Evolutionary conservation across 768 basidiomycete genomes (phyloP), one percentile per base, ranked within the genome.

Genomic region (Lentinus tigrinus): DNA sequence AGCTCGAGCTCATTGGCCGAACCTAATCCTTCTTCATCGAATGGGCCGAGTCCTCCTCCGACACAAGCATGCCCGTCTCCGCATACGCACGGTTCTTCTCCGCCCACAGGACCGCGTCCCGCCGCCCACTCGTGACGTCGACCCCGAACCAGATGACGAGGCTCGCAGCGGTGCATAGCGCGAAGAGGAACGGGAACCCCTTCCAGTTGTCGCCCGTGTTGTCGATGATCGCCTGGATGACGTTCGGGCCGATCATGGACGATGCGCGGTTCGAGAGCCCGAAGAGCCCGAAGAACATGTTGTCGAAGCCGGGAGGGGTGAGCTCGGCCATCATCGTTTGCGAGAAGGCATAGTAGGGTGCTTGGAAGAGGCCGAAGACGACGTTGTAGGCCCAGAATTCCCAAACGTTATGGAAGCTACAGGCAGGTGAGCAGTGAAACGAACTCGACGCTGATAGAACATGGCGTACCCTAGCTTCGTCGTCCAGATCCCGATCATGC

Each of bases 261-360:
- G 89, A 91, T 0, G 89, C 89, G 11, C 89, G 83, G 70, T 91
- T 91, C 3, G 88, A 91, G 24, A 94, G 80, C 8, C 89, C 90
- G 63, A 90, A 94, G 23, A 95, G 80, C 3, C 92, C 89, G 70
- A 94, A 95, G 74, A 93, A 94, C 83, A 84, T 92, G 67, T 92
- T 91, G 64, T 94, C 92, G 66, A 90, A 94, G 0, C 92, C 93
- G 1, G 90, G 88, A 13, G 92, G 92, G 6, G 88, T 85, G 11
- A 95, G 81, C 70, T 95, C 93, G 0, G 89, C 88, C 89, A 92
- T 92, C 87, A 91, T 89, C 0, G 89, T 91, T 68, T 90, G 87
- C 3, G 90, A 85, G 68, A 88, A 91, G 1, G 93, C 89, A 67
- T 91, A 94, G 73, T 92, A 95, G 0, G 92, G 92, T 1, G 88